Percentiles rank a stretch among this genome's conserved stretches.
phyloP scores from a whole-genome alignment of 164 flowering plant species.

The Umbellularia californica region DNA sequence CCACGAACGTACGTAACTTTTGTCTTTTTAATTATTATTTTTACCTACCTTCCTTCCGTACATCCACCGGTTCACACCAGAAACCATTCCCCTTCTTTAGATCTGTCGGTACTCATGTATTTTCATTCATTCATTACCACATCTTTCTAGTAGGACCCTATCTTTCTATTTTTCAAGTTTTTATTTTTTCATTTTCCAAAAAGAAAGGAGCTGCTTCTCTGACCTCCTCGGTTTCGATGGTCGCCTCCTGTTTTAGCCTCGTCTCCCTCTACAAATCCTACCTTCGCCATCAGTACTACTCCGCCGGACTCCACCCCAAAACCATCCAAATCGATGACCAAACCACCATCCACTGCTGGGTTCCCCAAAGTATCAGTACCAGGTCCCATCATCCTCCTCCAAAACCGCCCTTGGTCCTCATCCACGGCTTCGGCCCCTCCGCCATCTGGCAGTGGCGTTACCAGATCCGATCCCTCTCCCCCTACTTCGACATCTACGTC shows the following conservation, averaged over 20 bases:
- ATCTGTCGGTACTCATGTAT: too few relatives aligned
- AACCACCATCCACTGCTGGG: constrained; percentile 61
- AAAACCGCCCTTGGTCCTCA: constrained; percentile 35
- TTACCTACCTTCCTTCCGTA: too few relatives aligned
- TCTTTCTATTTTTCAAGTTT: not conserved
- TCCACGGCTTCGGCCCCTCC: constrained; percentile 66
- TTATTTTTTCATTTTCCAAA: not conserved
- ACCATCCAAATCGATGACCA: constrained; percentile 30
- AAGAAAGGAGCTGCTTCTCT: too few relatives aligned
- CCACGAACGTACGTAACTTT: too few relatives aligned
- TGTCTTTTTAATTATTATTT: too few relatives aligned
- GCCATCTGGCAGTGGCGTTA: constrained; percentile 56
- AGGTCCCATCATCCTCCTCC: not conserved
- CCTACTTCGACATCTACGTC: constrained; percentile 52
- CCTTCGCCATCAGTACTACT: constrained; percentile 34
- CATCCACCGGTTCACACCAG: too few relatives aligned
- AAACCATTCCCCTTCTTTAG: too few relatives aligned
- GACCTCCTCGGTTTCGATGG: constrained; percentile 13
- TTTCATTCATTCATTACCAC: too few relatives aligned
- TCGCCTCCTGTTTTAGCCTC: constrained; percentile 47
- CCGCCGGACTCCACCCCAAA: constrained; percentile 33
- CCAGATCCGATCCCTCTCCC: constrained; percentile 36
- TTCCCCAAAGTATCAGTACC: constrained; percentile 18
- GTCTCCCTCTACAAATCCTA: constrained; percentile 31
- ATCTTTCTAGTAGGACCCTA: too few relatives aligned